Evolutionary conservation across 257 asterid species (phyloP).

Genomic region (Fraxinus americana): DNA sequence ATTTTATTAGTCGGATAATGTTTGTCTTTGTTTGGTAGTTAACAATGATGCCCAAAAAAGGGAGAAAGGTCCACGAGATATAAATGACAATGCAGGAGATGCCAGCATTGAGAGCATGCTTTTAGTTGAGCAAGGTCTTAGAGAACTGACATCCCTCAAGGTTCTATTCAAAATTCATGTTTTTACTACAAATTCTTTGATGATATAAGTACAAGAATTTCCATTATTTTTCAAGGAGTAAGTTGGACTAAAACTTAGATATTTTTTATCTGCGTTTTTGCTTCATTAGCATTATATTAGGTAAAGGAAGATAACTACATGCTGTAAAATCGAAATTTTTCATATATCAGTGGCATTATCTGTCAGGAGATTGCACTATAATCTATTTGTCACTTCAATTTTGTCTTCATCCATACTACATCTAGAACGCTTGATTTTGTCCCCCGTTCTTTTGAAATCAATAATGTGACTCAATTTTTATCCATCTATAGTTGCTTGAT

Average conservation of each 20-base stretch:
- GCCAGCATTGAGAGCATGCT: constrained; percentile 86
- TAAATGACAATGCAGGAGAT: constrained; percentile 46
- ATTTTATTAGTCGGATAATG: background rate
- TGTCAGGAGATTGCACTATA: background rate
- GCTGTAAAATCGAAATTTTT: too few species aligned
- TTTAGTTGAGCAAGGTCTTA: constrained; percentile 85
- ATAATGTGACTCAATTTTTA: background rate
- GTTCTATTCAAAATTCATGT: constrained; percentile 34
- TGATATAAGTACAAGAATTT: background rate
- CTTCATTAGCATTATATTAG: background rate
- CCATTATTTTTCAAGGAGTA: constrained; percentile 1
- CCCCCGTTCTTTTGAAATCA: background rate
- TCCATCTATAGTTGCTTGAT: constrained; percentile 1
- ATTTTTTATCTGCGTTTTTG: background rate
- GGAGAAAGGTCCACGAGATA: constrained; percentile 39
- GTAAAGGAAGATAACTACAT: background rate
- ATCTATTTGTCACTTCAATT: background rate
- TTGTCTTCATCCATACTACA: background rate
- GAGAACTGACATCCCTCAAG: constrained; percentile 80
- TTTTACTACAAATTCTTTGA: background rate
- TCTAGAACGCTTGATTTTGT: background rate
- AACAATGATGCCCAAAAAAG: constrained; percentile 65
- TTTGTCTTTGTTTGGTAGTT: constrained; percentile 43
- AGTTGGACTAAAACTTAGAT: background rate
- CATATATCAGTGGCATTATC: background rate